phyloP scores from a whole-genome alignment of 495 filamentous ascomycete genomes.

The Podospora comata region DNA sequence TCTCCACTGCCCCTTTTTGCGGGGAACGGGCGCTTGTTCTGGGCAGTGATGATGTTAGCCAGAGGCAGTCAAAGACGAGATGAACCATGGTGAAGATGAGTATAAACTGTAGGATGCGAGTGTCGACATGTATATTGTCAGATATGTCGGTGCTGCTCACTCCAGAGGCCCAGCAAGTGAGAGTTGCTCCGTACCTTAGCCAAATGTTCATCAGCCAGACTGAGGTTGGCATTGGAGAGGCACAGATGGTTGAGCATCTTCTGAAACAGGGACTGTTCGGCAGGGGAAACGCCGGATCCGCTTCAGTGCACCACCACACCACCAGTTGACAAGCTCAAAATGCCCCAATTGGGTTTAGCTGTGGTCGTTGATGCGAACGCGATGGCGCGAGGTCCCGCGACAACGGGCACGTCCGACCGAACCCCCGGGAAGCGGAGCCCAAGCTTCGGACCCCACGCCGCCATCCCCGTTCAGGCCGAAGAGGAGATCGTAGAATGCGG shows the following conservation, averaged over 20 bases:
- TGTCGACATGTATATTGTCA: neutral
- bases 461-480: neutral
- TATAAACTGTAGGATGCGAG: neutral
- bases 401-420: neutral
- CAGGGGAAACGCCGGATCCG: constrained; percentile 1
- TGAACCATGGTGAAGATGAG: neutral
- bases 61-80: neutral
- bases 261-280: constrained; percentile 11
- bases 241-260: constrained; percentile 8
- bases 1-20: constrained; percentile 13
- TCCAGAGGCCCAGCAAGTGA: too few relatives aligned
- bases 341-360: neutral
- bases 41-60: neutral
- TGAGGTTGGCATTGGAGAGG: constrained; percentile 3
- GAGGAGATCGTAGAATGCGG: too few relatives aligned
- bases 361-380: neutral
- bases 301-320: neutral
- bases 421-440: neutral
- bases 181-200: too few relatives aligned
- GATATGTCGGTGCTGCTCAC: neutral
- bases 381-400: neutral
- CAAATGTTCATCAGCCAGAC: neutral
- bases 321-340: neutral
- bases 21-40: constrained; percentile 11
- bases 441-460: neutral